Conservation (phyloP, 2,329 filamentous ascomycete species). For the Gaeumannomyces sp. region DNA sequence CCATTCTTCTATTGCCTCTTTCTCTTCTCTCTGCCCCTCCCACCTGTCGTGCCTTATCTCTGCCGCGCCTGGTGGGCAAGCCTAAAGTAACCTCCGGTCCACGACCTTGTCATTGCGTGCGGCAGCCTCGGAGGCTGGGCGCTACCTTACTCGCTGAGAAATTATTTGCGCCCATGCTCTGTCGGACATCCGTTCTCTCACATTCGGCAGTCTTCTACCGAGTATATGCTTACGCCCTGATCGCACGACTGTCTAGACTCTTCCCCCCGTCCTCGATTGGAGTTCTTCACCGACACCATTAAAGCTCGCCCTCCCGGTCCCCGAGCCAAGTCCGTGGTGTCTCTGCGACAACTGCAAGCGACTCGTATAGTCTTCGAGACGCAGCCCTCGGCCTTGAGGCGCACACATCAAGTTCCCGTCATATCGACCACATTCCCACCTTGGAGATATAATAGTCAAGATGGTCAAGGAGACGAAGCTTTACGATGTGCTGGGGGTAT, state of each 20-base stretch:
- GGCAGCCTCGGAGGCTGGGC: neutral
- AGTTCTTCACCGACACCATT: neutral
- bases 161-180: neutral
- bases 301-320: too few species aligned
- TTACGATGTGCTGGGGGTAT: constrained; percentile 74
- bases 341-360: neutral
- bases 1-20: neutral
- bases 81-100: neutral
- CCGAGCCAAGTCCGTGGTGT: neutral
- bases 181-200: neutral
- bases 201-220: neutral
- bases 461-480: constrained; percentile 78
- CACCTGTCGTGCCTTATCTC: too few species aligned
- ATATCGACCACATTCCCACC: neutral
- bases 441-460: constrained; percentile 26
- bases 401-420: neutral
- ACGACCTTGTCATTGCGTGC: neutral
- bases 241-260: neutral
- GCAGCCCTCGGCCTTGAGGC: neutral
- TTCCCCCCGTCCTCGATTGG: neutral
- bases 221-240: neutral
- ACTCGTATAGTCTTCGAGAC: neutral
- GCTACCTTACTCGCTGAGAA: neutral
- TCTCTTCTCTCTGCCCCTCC: neutral
- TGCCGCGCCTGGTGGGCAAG: too few species aligned